Evolutionary conservation across 2,329 filamentous ascomycete species (phyloP).

Genomic region (Juglanconis oblonga): DNA sequence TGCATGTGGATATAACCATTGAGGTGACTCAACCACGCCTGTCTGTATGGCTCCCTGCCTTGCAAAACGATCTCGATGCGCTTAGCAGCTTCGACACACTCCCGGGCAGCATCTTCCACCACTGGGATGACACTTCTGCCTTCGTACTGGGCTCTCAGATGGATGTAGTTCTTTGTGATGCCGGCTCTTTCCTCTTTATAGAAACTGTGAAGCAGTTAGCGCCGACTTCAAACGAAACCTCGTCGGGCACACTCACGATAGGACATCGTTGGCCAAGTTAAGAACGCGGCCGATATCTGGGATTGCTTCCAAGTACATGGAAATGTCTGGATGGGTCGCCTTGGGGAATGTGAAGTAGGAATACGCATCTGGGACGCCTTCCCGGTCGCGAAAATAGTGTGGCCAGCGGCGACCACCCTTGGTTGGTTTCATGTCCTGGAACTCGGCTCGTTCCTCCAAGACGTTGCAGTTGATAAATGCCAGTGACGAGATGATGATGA

Average conservation of each 20-base stretch:
- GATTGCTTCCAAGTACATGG: background rate
- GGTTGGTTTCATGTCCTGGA: background rate
- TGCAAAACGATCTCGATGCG: background rate
- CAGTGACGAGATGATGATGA: background rate
- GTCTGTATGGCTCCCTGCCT: background rate
- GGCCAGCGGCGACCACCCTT: constrained; percentile 3
- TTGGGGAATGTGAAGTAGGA: constrained; percentile 4
- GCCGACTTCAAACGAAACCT: background rate
- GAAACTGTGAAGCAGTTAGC: background rate
- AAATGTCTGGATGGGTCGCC: background rate
- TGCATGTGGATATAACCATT: constrained; percentile 6
- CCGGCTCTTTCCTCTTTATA: constrained; percentile 5
- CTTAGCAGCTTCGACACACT: background rate
- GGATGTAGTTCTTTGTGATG: constrained; percentile 1
- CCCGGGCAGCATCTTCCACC: background rate
- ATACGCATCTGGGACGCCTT: constrained; percentile 1
- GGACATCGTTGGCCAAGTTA: constrained; percentile 2
- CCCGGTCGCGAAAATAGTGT: constrained; percentile 2
- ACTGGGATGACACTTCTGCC: background rate
- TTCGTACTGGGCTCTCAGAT: constrained; percentile 1
- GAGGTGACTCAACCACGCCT: background rate
- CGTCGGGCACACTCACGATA: background rate
- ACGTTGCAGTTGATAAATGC: constrained; percentile 6
- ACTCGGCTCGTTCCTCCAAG: background rate
- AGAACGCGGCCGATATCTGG: background rate